phyloP scores from a whole-genome alignment of 345 rosid species.

The Syzygium aromaticum region DNA sequence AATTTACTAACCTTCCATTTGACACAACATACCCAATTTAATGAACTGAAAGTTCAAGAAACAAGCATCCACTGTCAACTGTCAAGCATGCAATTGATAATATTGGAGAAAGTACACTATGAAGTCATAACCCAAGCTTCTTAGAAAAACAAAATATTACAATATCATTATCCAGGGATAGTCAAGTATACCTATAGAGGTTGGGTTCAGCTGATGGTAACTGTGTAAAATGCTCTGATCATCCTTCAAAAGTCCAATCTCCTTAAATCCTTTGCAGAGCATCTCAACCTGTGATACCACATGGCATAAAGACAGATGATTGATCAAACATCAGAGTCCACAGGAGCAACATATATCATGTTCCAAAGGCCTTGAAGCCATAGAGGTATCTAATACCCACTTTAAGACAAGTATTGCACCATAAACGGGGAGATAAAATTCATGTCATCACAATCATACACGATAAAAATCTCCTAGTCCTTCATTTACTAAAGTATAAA shows the following conservation, averaged over 20 bases:
- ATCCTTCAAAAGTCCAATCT: constrained; percentile 65
- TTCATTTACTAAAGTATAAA: not conserved
- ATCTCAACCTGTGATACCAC: constrained; percentile 45
- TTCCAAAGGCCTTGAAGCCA: not conserved
- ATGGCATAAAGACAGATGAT: constrained; percentile 4
- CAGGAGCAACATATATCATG: not conserved
- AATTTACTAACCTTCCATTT: not conserved
- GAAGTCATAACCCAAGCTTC: not conserved
- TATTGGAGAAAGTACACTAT: not conserved
- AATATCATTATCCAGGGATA: not conserved
- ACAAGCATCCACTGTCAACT: not conserved
- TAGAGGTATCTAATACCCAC: not conserved
- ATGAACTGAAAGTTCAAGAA: not conserved
- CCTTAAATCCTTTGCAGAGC: constrained; percentile 64
- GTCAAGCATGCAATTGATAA: not conserved
- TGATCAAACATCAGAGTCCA: not conserved
- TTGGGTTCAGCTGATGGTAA: constrained; percentile 75
- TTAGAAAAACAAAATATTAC: not conserved
- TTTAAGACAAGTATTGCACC: not conserved
- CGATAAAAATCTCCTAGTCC: not conserved
- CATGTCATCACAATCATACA: not conserved
- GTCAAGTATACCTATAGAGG: constrained; percentile 66
- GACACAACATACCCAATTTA: not conserved
- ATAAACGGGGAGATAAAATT: not conserved
- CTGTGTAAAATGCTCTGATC: constrained; percentile 16